A percentile compares a stretch with the other conserved stretches of the same genome.
phyloP scores from a whole-genome alignment of 306 rosid species.

The Quercus cerris region DNA sequence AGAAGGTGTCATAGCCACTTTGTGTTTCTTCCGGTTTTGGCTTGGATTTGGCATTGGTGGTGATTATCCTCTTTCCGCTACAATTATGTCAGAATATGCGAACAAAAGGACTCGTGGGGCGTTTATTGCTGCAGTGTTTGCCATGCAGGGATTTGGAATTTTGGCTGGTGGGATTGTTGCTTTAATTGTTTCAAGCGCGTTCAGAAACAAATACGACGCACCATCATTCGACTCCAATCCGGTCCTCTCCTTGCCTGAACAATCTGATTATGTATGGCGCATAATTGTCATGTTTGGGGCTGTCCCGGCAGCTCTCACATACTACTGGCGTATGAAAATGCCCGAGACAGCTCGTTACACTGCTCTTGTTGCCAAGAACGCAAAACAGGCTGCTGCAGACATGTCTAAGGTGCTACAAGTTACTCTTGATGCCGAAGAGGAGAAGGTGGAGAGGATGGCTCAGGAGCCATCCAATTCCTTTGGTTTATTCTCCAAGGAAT shows the following conservation, averaged over 20 bases:
- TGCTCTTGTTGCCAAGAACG: slow-evolving; percentile 13
- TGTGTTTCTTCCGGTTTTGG: slow-evolving; percentile 17
- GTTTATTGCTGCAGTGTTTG: slow-evolving; percentile 12
- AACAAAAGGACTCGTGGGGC: slow-evolving; percentile 22
- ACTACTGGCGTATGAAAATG: slow-evolving; percentile 13
- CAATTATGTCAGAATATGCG: slow-evolving; percentile 15
- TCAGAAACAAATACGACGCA: not conserved
- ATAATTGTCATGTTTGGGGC: slow-evolving; percentile 13
- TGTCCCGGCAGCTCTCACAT: slow-evolving; percentile 9
- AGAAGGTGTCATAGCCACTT: not conserved
- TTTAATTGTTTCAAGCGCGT: not conserved
- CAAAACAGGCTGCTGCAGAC: slow-evolving; percentile 15
- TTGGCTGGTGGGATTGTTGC: slow-evolving; percentile 10
- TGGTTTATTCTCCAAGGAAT: slow-evolving; percentile 3
- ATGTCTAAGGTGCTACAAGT: slow-evolving; percentile 16
- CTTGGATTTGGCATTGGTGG: slow-evolving; percentile 18
- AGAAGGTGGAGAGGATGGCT: not conserved
- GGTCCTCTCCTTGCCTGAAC: not conserved
- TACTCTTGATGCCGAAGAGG: not conserved
- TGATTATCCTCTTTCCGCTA: slow-evolving; percentile 13
- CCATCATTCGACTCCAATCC: not conserved
- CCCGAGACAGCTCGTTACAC: slow-evolving; percentile 20
- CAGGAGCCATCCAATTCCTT: not conserved
- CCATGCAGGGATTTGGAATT: slow-evolving; percentile 16
- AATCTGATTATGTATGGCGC: slow-evolving; percentile 3